Evolutionary conservation across 2,329 filamentous ascomycete species (phyloP), one percentile per base, ranked within the genome.

Genomic region (Diaporthe destruens): DNA sequence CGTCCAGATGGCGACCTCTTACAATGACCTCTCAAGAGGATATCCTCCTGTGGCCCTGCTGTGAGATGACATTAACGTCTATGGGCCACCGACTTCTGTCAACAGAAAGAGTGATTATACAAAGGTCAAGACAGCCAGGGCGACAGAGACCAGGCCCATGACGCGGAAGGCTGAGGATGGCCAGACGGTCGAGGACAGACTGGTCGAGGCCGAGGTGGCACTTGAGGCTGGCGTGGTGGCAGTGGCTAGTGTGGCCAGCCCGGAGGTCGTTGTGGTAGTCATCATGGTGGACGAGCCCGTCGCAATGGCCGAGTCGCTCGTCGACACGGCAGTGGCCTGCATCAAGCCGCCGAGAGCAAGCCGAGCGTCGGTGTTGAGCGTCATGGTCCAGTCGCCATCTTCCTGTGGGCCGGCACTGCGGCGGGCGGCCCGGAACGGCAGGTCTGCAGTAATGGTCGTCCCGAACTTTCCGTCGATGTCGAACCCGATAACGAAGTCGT

Each of bases 391-490:
- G 20, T 42, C 70, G 69, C 51, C 25, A 3, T 51, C 34, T 9
- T 29, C 34, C 14, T 29, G 44, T 6, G 70, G 23, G 25, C 56
- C 65, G 42, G 47, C 65, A n/a, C 65, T 71, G 32, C 72, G 72
- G 36, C 59, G 63, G 47, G 54, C 71, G 25, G 42, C 25, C 7
- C 47, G 42, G 42, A 69, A 59, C n/a, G 68, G 44, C 44, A 74
- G 66, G n/a, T 66, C 57, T 42, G 71, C 72, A 2, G 72, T 74
- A 36, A 74, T 66, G 53, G 70, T 74, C 44, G 59, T 56, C 16
- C 56, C 66, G 71, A 66, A 74, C 32, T 71, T 71, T 29, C 68
- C 72, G 51, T 71, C 66, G n/a, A 74, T 8, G 47, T 74, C 53
- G 44, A 74, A 44, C 4, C 65, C 72, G 14, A 74, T 59, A 2